These are phyloP conservation scores for Solanum phureja DNA, from an alignment of 257 asterid species.

Conservation along the genomic window DNA sequence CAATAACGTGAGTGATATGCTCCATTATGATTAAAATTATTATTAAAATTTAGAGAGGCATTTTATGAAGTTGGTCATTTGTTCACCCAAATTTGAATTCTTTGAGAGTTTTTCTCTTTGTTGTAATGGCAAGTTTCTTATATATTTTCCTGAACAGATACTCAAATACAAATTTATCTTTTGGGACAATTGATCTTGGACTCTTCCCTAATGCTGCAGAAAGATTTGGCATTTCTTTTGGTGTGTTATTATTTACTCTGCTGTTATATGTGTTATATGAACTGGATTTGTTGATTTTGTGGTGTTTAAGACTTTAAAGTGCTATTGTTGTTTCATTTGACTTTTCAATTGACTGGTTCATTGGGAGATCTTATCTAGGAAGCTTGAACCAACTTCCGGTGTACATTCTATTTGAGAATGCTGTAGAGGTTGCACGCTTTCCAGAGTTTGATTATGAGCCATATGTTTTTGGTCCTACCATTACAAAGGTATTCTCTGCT, in stretches of 20 bases:
- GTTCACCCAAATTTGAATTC: not conserved
- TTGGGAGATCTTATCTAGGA: slow-evolving; percentile 27
- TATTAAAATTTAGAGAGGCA: not conserved
- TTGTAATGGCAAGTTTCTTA: slow-evolving; percentile 6
- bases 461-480: slow-evolving; percentile 39
- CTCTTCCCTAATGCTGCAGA: slow-evolving; percentile 97
- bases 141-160: slow-evolving; percentile 40
- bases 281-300: not conserved
- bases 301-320: not conserved
- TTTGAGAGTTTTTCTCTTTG: not conserved
- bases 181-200: slow-evolving; percentile 87
- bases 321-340: not conserved
- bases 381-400: slow-evolving; percentile 72
- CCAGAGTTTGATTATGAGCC: slow-evolving; percentile 57
- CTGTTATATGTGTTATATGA: not conserved
- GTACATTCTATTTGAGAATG: slow-evolving; percentile 65
- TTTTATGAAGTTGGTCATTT: not conserved
- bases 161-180: slow-evolving; percentile 68
- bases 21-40: not conserved
- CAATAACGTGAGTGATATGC: slow-evolving; percentile 61
- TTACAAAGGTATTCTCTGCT: slow-evolving; percentile 53
- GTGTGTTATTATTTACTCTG: slow-evolving; percentile 25
- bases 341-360: slow-evolving; percentile 11
- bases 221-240: slow-evolving; percentile 70
- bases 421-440: slow-evolving; percentile 43